Evolutionary conservation across 2,329 filamentous ascomycete species (phyloP).

Genomic region (Truncatella angustata): DNA sequence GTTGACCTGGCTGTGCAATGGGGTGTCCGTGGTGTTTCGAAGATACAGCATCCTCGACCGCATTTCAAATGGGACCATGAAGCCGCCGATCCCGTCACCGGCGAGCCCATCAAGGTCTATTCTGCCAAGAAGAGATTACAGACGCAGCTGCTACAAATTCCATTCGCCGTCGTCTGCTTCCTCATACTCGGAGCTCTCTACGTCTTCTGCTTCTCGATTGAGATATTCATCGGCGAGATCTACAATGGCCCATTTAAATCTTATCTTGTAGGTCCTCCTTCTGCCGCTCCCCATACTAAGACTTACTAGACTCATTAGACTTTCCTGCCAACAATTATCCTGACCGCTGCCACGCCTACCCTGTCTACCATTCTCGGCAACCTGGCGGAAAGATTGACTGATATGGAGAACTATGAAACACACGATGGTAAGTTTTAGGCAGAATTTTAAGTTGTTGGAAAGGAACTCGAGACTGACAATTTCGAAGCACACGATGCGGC

Average conservation of each 20-base stretch:
- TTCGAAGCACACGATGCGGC: slow-evolving; percentile 70
- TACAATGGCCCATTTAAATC: slow-evolving; percentile 87
- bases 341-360: slow-evolving; percentile 79
- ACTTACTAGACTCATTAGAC: slow-evolving; percentile 46
- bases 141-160: slow-evolving; percentile 77
- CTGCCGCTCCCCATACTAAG: neutral
- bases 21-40: slow-evolving; percentile 82
- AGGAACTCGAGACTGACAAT: slow-evolving; percentile 16
- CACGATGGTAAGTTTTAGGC: slow-evolving; percentile 55
- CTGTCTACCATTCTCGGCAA: slow-evolving; percentile 72
- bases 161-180: slow-evolving; percentile 76
- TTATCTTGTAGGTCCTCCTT: slow-evolving; percentile 61
- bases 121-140: slow-evolving; percentile 71
- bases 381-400: slow-evolving; percentile 73
- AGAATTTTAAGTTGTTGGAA: neutral
- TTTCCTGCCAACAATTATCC: slow-evolving; percentile 83
- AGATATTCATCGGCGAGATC: slow-evolving; percentile 93
- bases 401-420: slow-evolving; percentile 91
- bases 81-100: slow-evolving; percentile 75
- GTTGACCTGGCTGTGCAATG: slow-evolving; percentile 82
- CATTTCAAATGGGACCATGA: slow-evolving; percentile 80
- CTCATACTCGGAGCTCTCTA: slow-evolving; percentile 78
- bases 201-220: slow-evolving; percentile 82
- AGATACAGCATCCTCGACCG: slow-evolving; percentile 72
- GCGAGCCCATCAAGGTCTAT: slow-evolving; percentile 74